Percentiles rank a stretch among this genome's conserved stretches.
These are phyloP conservation scores for Amanita pseudoporphyria DNA, from an alignment of 768 basidiomycete genomes.

Conservation along the genomic window DNA sequence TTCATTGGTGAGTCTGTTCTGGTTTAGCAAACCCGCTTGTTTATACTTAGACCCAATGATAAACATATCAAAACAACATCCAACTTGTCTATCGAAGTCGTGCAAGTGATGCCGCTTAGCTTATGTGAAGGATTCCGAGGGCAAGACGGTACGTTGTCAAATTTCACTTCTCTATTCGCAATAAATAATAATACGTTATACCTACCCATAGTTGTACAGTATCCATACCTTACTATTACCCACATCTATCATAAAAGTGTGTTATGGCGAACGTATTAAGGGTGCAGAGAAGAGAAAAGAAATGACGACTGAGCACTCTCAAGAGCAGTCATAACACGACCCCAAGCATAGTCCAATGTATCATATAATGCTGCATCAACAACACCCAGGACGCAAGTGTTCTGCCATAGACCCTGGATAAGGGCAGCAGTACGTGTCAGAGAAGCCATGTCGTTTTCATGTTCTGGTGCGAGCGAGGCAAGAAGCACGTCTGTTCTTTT, in stretches of 20 bases:
- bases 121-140: no score
- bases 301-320: constrained; percentile 7
- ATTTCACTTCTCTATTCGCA: not conserved
- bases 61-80: not conserved
- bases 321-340: constrained; percentile 33
- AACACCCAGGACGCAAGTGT: constrained; percentile 39
- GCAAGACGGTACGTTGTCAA: no score
- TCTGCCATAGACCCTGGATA: constrained; percentile 39
- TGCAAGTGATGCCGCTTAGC: no score
- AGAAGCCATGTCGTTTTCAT: constrained; percentile 9
- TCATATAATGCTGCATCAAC: constrained; percentile 37
- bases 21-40: not conserved
- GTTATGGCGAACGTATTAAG: no score
- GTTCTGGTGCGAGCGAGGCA: constrained; percentile 26
- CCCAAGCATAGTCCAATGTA: constrained; percentile 41
- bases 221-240: not conserved
- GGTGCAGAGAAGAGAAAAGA: not conserved
- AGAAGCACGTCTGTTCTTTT: constrained; percentile 30
- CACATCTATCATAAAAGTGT: not conserved
- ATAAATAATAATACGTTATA: constrained; percentile 3
- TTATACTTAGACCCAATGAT: not conserved
- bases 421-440: constrained; percentile 10
- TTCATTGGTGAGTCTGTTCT: no score
- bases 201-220: not conserved
- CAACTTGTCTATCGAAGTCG: no score